Evolutionary conservation across 257 asterid species (phyloP), one percentile per base, ranked within the genome.

Genomic region (Catharanthus roseus): DNA sequence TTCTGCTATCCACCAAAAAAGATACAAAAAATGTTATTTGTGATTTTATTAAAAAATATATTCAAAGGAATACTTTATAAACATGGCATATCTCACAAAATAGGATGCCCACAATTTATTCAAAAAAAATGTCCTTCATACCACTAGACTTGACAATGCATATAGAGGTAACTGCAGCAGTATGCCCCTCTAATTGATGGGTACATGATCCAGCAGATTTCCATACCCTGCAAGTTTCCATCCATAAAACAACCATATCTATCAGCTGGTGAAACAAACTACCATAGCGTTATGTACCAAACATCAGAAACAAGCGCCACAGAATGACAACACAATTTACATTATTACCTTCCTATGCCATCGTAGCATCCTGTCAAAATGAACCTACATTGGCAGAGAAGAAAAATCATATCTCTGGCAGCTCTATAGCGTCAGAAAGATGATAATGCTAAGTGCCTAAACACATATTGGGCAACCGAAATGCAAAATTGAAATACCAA

Each of bases 341-440:
- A 19, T 26, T 33, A 29, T 77, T 86, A 95, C 99, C 98, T 95
- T 82, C 97, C 99, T 56, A 88, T 79, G 70, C 96, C 92, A 82
- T 95, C 99, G 77, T 89, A 95, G 75, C 96, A 88, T 68, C 99
- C 99, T 3, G 97, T 86, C 86, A 95, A 67, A 75, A 91, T 83
- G 79, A 82, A 95, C 95, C 97, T 91, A 82, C 55, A 69, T 18
- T 45, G 16, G 15, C 56, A 44, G 63, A 29, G 60, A 56, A 60
- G 31, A 75, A n/a, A 16, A 21, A 29, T 54, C 3, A 47, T 13
- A 29, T 21, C 21, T 26, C 15, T 8, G 2, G 7, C 24, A 61
- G 18, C 41, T 58, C 45, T 18, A 19, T 33, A 62, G 67, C 10
- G 4, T 62, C 47, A 19, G 39, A 55, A 66, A 44, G 56, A 18